These are phyloP conservation scores for Setomelanomma holmii DNA, from an alignment of 2,329 filamentous ascomycete genomes.

Conservation along the genomic window DNA sequence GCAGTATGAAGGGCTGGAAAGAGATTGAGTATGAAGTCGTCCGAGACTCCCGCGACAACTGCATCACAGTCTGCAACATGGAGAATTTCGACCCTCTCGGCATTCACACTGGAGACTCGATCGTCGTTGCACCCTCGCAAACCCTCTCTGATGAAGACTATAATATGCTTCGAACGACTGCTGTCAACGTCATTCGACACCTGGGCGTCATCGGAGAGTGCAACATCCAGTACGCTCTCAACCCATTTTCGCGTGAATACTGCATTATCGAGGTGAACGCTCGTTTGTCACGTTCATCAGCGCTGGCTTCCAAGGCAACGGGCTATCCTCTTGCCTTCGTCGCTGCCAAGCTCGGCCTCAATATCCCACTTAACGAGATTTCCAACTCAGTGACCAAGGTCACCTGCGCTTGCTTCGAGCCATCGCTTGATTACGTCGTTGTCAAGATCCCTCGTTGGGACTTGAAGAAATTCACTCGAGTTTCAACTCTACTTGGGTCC, in stretches of 20 bases:
- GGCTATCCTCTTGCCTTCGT: slow-evolving; percentile 97
- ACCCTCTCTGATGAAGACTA: slow-evolving; percentile 98
- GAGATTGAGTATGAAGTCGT: slow-evolving; percentile 99
- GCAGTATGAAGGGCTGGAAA: slow-evolving; percentile 99
- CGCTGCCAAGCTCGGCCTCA: slow-evolving; percentile 92
- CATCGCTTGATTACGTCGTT: slow-evolving; percentile 95
- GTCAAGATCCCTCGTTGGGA: slow-evolving; percentile 99
- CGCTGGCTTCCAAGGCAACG: slow-evolving; percentile 94
- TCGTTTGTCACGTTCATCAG: slow-evolving; percentile 91
- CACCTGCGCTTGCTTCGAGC: slow-evolving; percentile 97
- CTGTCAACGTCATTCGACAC: slow-evolving; percentile 96
- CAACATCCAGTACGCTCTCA: slow-evolving; percentile 98
- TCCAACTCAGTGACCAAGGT: slow-evolving; percentile 94
- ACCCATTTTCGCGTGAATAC: slow-evolving; percentile 94
- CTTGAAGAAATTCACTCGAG: slow-evolving; percentile 96
- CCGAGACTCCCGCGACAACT: slow-evolving; percentile 93
- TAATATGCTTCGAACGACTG: slow-evolving; percentile 97
- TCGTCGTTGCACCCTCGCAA: slow-evolving; percentile 96
- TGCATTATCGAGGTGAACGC: slow-evolving; percentile 99
- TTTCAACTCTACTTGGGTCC: slow-evolving; percentile 93
- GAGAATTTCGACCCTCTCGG: slow-evolving; percentile 99
- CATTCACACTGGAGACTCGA: slow-evolving; percentile 97
- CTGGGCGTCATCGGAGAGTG: slow-evolving; percentile 97
- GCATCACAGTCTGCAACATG: slow-evolving; percentile 99
- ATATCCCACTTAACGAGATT: slow-evolving; percentile 95